phyloP scores from a whole-genome alignment of 148 eudicot species.

The Rhododendron molle region DNA sequence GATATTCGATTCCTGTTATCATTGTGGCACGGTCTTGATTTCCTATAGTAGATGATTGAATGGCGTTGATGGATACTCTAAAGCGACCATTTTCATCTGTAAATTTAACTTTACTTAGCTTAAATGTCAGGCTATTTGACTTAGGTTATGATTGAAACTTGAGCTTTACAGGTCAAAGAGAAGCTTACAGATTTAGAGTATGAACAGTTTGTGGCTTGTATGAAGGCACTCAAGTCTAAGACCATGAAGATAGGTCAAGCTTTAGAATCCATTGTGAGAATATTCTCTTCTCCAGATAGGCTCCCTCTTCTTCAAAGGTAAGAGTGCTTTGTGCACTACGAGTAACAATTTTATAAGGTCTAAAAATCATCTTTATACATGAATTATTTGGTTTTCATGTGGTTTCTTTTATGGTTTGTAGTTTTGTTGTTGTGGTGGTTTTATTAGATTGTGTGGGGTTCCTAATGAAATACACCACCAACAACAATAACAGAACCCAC shows the following conservation, averaged over 20 bases:
- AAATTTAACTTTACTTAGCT: neutral
- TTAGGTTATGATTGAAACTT: neutral
- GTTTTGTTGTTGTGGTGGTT: neutral
- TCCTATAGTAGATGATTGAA: neutral
- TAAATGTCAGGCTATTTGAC: neutral
- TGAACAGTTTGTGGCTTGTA: slow-evolving; percentile 64
- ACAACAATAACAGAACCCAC: too few species aligned
- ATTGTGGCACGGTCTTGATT: neutral
- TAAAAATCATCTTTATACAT: neutral
- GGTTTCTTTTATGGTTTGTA: neutral
- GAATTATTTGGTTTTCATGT: neutral
- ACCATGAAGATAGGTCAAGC: slow-evolving; percentile 68
- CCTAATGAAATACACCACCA: neutral
- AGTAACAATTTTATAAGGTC: neutral
- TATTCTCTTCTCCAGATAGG: slow-evolving; percentile 78
- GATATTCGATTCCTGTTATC: neutral
- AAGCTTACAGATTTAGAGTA: slow-evolving; percentile 73
- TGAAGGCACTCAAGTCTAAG: slow-evolving; percentile 85
- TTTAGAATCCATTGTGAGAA: slow-evolving; percentile 61
- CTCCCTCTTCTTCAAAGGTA: slow-evolving; percentile 77
- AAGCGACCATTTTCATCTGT: neutral
- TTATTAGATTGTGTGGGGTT: neutral
- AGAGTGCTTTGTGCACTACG: neutral
- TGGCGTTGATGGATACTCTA: neutral
- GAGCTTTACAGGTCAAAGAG: slow-evolving; percentile 63